Percentiles rank a stretch among this genome's conserved stretches.
These are phyloP conservation scores for Galerina marginata DNA, from an alignment of 768 basidiomycete genomes.

Conservation along the genomic window DNA sequence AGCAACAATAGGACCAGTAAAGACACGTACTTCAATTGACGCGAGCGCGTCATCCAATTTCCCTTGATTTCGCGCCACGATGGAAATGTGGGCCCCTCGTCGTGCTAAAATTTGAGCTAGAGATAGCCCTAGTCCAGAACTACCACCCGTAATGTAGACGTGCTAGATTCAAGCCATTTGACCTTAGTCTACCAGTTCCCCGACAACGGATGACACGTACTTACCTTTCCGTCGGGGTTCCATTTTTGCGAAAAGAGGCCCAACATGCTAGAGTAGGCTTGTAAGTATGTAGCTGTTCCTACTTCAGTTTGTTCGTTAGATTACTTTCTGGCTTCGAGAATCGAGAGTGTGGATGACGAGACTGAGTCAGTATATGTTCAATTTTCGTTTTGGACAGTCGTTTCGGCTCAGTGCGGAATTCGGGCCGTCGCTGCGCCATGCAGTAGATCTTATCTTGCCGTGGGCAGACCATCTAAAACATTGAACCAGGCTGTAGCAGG, in stretches of 20 bases:
- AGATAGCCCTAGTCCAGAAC: constrained; percentile 78
- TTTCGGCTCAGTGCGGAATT: too few relatives aligned
- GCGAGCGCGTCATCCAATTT: constrained; percentile 65
- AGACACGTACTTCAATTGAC: constrained; percentile 65
- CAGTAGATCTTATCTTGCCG: too few relatives aligned
- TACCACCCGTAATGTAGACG: constrained; percentile 86
- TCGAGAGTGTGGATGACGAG: too few relatives aligned
- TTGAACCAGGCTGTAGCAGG: too few relatives aligned
- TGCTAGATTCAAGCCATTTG: constrained; percentile 53
- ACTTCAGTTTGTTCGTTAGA: background rate
- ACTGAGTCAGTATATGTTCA: too few relatives aligned
- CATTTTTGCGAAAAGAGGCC: constrained; percentile 44
- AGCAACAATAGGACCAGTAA: background rate
- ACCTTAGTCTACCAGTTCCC: background rate
- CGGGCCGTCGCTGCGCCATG: too few relatives aligned
- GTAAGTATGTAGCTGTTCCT: too few relatives aligned
- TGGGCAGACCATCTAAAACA: too few relatives aligned
- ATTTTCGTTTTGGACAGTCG: too few relatives aligned
- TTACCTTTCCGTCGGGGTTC: constrained; percentile 54
- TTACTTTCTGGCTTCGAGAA: background rate
- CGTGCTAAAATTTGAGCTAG: constrained; percentile 69
- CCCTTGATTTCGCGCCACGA: constrained; percentile 77
- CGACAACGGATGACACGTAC: background rate
- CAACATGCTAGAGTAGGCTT: constrained; percentile 18
- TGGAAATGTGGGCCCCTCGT: constrained; percentile 82